These are phyloP conservation scores for Salix arbutifolia DNA, from an alignment of 345 rosid species.

Conservation along the genomic window DNA sequence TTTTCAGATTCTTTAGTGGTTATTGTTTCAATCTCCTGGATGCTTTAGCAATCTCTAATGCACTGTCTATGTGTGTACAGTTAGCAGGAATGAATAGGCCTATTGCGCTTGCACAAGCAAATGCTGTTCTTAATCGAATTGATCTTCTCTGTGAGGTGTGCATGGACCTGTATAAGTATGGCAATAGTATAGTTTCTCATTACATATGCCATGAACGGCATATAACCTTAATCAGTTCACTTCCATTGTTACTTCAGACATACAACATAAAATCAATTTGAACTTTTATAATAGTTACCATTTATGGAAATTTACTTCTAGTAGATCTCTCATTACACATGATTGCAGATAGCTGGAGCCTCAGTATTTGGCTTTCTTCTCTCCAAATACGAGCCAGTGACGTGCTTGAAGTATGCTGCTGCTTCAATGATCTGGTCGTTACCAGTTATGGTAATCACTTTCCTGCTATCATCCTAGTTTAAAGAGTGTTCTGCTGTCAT, in stretches of 20 bases:
- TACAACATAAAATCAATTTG: not conserved
- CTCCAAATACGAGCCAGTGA: conserved; percentile 69
- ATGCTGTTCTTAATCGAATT: conserved; percentile 82
- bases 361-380: conserved; percentile 78
- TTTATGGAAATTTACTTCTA: not conserved
- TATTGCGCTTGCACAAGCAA: conserved; percentile 87
- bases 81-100: conserved; percentile 89
- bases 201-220: not conserved
- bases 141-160: conserved; percentile 90
- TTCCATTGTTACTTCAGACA: not conserved
- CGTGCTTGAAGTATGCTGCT: conserved; percentile 80
- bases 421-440: conserved; percentile 61
- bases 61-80: conserved; percentile 32
- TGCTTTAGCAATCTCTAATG: conserved; percentile 14
- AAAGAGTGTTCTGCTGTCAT: conserved; percentile 8
- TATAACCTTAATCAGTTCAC: not conserved
- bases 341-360: conserved; percentile 77
- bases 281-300: not conserved
- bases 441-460: conserved; percentile 65
- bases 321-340: not conserved
- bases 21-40: conserved; percentile 13
- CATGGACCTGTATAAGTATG: not conserved
- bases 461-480: conserved; percentile 2
- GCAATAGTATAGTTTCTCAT: not conserved
- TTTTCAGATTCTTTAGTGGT: not conserved